phyloP scores from a whole-genome alignment of 2,329 filamentous ascomycete species.

The Domatiomyces catenatus region DNA sequence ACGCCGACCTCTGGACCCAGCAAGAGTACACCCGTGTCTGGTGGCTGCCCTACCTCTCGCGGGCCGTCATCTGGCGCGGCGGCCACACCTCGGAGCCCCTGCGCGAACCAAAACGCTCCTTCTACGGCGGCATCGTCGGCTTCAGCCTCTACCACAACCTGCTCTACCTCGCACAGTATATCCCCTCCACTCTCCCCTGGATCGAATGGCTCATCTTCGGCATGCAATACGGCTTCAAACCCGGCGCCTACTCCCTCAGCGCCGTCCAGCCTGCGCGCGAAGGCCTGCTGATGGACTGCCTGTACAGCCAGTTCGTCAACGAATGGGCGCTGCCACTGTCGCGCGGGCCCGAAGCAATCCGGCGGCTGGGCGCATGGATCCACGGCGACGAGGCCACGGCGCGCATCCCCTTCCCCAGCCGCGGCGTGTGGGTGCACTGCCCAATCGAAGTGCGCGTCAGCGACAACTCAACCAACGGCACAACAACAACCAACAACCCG shows the following conservation, averaged over 20 bases:
- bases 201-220: conserved; percentile 95
- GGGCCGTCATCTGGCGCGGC: conserved; percentile 82
- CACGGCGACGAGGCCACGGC: conserved; percentile 55
- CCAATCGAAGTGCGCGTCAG: conserved; percentile 81
- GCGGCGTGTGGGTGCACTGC: conserved; percentile 70
- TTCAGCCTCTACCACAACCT: conserved; percentile 88
- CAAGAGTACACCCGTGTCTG: conserved; percentile 86
- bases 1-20: conserved; percentile 59
- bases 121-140: conserved; percentile 68
- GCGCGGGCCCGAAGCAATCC: conserved; percentile 74
- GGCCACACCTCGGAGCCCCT: conserved; percentile 53
- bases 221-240: conserved; percentile 83
- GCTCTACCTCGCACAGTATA: conserved; percentile 60
- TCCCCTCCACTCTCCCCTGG: conserved; percentile 68
- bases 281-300: conserved; percentile 86
- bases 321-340: conserved; percentile 88
- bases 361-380: conserved; percentile 72
- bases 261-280: conserved; percentile 66
- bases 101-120: conserved; percentile 47
- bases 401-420: conserved; percentile 64
- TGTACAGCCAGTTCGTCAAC: conserved; percentile 97
- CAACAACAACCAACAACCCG: conserved; percentile 21
- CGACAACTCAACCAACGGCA: conserved; percentile 41
- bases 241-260: conserved; percentile 47
- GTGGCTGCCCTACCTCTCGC: conserved; percentile 90